Evolutionary conservation across 805 yeast species (phyloP).

Genomic region (Yarrowia hollandica): DNA sequence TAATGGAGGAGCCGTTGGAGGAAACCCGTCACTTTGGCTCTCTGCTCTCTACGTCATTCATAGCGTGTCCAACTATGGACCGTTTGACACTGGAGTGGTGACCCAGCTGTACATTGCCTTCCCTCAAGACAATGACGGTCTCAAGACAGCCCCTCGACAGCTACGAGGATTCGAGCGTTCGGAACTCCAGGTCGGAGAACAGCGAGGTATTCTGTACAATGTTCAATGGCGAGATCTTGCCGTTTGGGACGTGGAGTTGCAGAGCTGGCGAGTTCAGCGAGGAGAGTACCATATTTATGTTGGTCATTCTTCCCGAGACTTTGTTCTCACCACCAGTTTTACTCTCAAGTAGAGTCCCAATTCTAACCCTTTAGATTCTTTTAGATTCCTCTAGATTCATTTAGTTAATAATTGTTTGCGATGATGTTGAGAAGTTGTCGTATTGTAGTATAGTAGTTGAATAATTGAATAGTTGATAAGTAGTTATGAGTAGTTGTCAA

Average conservation of each 20-base stretch:
- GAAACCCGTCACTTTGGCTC: constrained; percentile 63
- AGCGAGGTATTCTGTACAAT: constrained; percentile 46
- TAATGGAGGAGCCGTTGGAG: constrained; percentile 53
- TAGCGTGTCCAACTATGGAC: constrained; percentile 51
- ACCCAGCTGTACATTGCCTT: constrained; percentile 56
- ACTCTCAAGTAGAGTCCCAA: background rate
- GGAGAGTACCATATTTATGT: constrained; percentile 56
- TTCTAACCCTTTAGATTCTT: background rate
- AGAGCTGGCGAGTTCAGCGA: constrained; percentile 59
- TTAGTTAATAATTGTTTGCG: background rate
- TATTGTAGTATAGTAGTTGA: too few relatives aligned
- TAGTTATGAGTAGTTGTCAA: too few relatives aligned
- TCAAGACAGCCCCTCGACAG: constrained; percentile 52
- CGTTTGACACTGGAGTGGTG: constrained; percentile 49
- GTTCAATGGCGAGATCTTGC: constrained; percentile 55
- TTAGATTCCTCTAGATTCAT: constrained; percentile 19
- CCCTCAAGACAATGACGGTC: constrained; percentile 43
- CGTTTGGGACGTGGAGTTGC: constrained; percentile 55
- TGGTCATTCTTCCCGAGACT: constrained; percentile 42
- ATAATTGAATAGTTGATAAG: too few relatives aligned
- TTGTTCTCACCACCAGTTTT: constrained; percentile 30
- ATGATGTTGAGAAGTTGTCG: too few relatives aligned
- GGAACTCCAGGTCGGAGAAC: constrained; percentile 47
- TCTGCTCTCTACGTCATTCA: constrained; percentile 50
- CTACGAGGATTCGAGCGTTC: constrained; percentile 61